A percentile compares a stretch with the other conserved stretches of the same genome.
Evolutionary conservation across 108 stramenopile genomes (phyloP).

Genomic region (Ochromonas danica): DNA sequence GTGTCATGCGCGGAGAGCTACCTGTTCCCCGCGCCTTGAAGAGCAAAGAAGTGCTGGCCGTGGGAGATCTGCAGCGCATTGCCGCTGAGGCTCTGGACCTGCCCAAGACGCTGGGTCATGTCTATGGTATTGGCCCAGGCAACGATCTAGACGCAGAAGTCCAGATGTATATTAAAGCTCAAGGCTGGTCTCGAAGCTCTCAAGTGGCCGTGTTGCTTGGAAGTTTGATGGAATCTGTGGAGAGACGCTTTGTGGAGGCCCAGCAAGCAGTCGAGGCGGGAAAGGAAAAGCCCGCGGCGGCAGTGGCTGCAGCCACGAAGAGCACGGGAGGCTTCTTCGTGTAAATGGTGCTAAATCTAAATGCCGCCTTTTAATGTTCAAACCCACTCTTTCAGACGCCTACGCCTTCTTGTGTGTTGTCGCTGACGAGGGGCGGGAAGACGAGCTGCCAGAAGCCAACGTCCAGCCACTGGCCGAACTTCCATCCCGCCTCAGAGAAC

Average conservation of each 20-base stretch:
- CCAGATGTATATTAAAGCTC: background rate
- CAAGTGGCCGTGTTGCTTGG: background rate
- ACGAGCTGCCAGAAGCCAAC: no score
- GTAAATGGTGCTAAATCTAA: no score
- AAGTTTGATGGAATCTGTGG: background rate
- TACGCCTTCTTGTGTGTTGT: no score
- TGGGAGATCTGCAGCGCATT: background rate
- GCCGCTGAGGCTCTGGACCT: background rate
- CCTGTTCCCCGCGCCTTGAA: background rate
- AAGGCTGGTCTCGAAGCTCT: background rate
- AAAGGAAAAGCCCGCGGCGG: no score
- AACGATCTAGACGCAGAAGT: background rate
- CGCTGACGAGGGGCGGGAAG: no score
- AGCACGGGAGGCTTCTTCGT: no score
- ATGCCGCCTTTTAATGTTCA: no score
- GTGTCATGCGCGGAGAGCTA: background rate
- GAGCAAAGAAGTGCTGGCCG: background rate
- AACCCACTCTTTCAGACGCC: no score
- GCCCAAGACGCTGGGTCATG: background rate
- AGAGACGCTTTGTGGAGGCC: background rate
- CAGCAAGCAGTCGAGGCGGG: no score
- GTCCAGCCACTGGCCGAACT: no score
- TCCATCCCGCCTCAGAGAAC: no score
- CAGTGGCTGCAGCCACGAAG: no score
- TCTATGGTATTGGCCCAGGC: conserved; percentile 18